Evolutionary conservation across 2,329 filamentous ascomycete genomes (phyloP).

Genomic region (Clathrospora elynae): DNA sequence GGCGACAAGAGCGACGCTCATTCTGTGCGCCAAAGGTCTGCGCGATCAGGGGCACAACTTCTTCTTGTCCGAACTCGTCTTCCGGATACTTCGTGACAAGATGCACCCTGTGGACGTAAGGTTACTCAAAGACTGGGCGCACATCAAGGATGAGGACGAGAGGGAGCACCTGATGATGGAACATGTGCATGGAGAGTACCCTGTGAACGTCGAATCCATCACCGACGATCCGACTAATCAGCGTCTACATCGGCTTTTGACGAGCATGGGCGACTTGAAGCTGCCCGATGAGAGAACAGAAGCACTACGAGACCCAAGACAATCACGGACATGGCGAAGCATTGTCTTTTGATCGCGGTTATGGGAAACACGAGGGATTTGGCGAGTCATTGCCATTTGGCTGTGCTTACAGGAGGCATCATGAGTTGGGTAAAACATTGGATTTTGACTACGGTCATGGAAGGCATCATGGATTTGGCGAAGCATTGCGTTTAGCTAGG

Average conservation of each 20-base stretch:
- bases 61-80: conserved; percentile 9
- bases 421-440: too few species aligned
- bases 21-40: conserved; percentile 15
- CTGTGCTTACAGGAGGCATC: background rate
- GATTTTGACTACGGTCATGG: background rate
- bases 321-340: conserved; percentile 5
- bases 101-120: conserved; percentile 10
- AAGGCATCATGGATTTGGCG: too few species aligned
- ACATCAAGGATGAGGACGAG: conserved; percentile 2
- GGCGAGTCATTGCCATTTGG: background rate
- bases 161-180: conserved; percentile 2
- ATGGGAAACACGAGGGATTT: too few species aligned
- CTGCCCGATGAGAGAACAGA: background rate
- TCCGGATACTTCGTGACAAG: conserved; percentile 10
- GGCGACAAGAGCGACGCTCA: conserved; percentile 9
- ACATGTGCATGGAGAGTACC: conserved; percentile 4
- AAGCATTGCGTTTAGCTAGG: background rate
- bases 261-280: conserved; percentile 1
- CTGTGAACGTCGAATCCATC: conserved; percentile 6
- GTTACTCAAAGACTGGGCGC: conserved; percentile 8
- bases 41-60: conserved; percentile 12
- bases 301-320: background rate
- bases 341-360: conserved; percentile 1
- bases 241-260: conserved; percentile 3
- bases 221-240: conserved; percentile 14